Percentiles rank a stretch among this genome's conserved stretches.
Evolutionary conservation across 768 basidiomycete species (phyloP).

Genomic region (Tephrocybe sp.): DNA sequence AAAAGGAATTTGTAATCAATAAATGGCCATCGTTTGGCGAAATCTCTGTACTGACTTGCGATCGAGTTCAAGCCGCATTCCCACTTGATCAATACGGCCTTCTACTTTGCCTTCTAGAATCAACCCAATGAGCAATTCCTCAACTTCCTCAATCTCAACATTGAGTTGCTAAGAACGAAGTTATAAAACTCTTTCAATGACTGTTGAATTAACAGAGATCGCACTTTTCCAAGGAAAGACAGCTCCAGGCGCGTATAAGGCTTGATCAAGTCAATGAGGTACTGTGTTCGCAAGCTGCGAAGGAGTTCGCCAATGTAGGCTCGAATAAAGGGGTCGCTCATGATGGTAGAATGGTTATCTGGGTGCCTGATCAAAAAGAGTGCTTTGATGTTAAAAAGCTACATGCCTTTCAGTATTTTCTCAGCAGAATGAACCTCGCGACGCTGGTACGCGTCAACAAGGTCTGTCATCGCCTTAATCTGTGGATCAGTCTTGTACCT

Average conservation of each 20-base stretch:
- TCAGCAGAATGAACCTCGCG: slow-evolving; percentile 98
- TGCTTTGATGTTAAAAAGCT: background rate
- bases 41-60: slow-evolving; percentile 61
- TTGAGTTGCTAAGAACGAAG: slow-evolving; percentile 79
- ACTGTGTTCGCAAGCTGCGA: slow-evolving; percentile 91
- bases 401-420: slow-evolving; percentile 83
- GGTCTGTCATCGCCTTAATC: slow-evolving; percentile 97
- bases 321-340: slow-evolving; percentile 93
- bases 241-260: slow-evolving; percentile 95
- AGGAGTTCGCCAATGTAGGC: slow-evolving; percentile 96
- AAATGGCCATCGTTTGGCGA: background rate
- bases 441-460: slow-evolving; percentile 95
- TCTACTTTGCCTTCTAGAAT: slow-evolving; percentile 98
- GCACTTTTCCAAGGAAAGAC: slow-evolving; percentile 87
- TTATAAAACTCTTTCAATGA: background rate
- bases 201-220: slow-evolving; percentile 9
- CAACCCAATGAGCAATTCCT: slow-evolving; percentile 89
- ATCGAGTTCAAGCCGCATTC: slow-evolving; percentile 89
- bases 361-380: slow-evolving; percentile 1
- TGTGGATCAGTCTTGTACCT: slow-evolving; percentile 96
- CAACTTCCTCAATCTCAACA: slow-evolving; percentile 88
- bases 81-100: slow-evolving; percentile 95
- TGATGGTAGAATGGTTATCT: slow-evolving; percentile 95
- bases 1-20: background rate
- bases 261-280: slow-evolving; percentile 96